Evolutionary conservation across 768 basidiomycete species (phyloP), one percentile per base, ranked within the genome.

Genomic region (Pleurotus citrinopileatus): DNA sequence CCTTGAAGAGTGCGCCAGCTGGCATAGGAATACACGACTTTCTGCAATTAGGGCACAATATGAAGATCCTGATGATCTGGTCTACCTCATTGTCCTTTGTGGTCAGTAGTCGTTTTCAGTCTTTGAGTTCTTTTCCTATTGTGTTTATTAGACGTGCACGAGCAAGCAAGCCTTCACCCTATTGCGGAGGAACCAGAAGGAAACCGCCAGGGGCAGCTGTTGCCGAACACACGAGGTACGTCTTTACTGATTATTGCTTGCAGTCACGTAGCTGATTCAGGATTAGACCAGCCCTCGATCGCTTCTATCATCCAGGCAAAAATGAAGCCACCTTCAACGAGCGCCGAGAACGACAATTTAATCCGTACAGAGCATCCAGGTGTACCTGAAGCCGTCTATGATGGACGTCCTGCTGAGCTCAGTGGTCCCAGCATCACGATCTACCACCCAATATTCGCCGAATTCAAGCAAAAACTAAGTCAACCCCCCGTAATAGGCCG

Each of bases 361-460:
- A 27, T 46, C 9, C 0, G 1, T 9, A 29, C 45, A n/a, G 45
- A 46, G 25, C 45, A 28, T 25, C 12, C 23, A 10, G 25, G 25
- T 26, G 19, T 4, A 10, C 9, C 9, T 26, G 25, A 26, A 26
- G 45, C 45, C 1, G 45, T 46, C 13, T 46, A 46, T 26, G 25
- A 46, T 46, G 45, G 45, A 22, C 45, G 45, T 28, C 45, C 45
- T 13, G 3, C 25, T 15, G 27, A 28, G 13, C 45, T 46, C 19
- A 46, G 3, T n/a, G 45, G 45, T 2, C 45, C 45, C 9, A 46
- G 45, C 45, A 46, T 46, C 25, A 19, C 23, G 3, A 46, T 46
- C 19, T 46, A 46, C n/a, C 45, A 46, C 3, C 45, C 45, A 9
- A 46, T 46, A 25, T 46, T 46, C 19, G 13, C 45, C 9, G 45